Percentiles rank a stretch among this genome's conserved stretches.
Evolutionary conservation across 1,139 yeast genomes (phyloP).

Genomic region (Pichia sp.): DNA sequence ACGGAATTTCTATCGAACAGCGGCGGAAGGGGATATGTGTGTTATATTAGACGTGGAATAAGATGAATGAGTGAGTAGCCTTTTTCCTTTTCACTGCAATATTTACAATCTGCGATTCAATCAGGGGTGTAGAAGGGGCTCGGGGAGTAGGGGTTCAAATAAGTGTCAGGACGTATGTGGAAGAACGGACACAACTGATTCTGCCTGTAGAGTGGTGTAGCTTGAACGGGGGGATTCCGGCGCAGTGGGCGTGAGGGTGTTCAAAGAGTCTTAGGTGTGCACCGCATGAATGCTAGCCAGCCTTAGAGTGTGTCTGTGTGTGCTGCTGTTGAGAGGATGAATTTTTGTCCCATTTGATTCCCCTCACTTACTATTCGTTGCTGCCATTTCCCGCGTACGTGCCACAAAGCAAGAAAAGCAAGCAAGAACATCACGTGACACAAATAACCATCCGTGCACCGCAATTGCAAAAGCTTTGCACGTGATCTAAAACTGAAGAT

Average conservation of each 20-base stretch:
- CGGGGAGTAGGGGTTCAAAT: neutral
- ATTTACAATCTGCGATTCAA: neutral
- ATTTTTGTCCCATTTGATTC: slow-evolving; percentile 5
- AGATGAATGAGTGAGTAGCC: neutral
- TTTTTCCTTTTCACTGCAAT: neutral
- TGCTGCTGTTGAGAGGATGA: neutral
- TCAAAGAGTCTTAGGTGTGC: neutral
- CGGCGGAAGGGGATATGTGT: neutral
- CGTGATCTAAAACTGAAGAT: no score
- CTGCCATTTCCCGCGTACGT: slow-evolving; percentile 2
- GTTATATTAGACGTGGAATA: neutral
- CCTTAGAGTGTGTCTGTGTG: neutral
- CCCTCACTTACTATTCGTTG: slow-evolving; percentile 9
- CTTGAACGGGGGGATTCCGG: neutral
- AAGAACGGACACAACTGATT: neutral
- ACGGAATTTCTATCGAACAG: neutral
- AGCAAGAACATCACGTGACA: neutral
- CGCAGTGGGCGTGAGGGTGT: neutral
- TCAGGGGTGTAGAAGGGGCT: neutral
- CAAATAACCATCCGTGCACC: neutral
- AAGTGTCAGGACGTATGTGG: neutral
- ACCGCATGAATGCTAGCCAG: neutral
- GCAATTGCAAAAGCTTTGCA: no score
- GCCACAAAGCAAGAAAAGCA: neutral
- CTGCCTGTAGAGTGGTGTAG: neutral